Base-by-base conservation (phyloP, 345 rosid species). In the Populus simonii region DNA sequence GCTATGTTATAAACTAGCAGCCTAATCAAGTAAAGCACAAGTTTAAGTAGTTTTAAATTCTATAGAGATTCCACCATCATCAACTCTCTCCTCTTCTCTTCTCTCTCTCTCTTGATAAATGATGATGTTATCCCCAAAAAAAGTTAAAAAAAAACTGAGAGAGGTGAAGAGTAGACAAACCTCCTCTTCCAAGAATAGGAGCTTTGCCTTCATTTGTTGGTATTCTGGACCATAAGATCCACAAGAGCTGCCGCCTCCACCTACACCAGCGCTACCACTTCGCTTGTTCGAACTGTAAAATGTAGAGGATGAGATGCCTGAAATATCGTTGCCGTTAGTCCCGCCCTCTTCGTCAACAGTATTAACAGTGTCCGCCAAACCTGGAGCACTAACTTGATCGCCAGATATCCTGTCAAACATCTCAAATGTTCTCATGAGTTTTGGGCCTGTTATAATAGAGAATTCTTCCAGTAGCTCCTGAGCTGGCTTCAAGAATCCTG, bases 141-240 rank as follows among this genome's bases (percentile, higher is more conserved):
- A 11, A 43, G 15, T 10, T 0, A 41, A 41, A 8, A 39, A 17
- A 45, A 13, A 62, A 0, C 18, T 3, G 5, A 17, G 20, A 43
- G 72, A 47, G 20, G 31, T 25, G 9, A 5, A 31, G 20, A 27
- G 51, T 8, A 70, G 61, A 22, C 25, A 33, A 29, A 79, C 86
- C 51, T 89, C 94, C 61, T 91, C 92, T 25, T 86, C 90, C 82
- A 91, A 79, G 66, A 75, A 85, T 4, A 86, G 53, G 31, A 91
- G 93, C 79, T 83, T 86, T 15, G 92, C 90, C 72, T 86, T 91
- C 87, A 74, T 85, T 47, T 84, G 87, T 23, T 84, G 92, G 80
- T 79, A 80, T 82, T 87, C 89, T 16, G 93, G 87, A 80, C 80
- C 74, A 74, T 67, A 80, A 51, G 81, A 68, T 39, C 79, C 85